A percentile compares a stretch with the other conserved stretches of the same genome.
phyloP scores from a whole-genome alignment of 768 basidiomycete species.

The Xerocomus spinulosus region DNA sequence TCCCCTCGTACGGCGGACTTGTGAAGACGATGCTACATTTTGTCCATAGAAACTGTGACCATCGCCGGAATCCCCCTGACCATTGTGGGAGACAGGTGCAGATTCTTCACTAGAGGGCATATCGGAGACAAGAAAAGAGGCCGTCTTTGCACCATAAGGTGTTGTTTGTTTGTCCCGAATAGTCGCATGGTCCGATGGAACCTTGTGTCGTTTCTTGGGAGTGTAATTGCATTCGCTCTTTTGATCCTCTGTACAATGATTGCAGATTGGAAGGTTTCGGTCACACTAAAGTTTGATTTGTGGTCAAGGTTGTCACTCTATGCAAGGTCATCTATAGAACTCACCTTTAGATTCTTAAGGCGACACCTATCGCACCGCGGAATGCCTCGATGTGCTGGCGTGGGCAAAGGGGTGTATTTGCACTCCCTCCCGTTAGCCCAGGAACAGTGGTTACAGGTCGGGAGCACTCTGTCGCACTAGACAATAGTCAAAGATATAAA shows the following conservation, averaged over 20 bases:
- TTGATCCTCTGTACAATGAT: constrained; percentile 53
- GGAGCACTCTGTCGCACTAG: constrained; percentile 68
- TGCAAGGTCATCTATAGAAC: constrained; percentile 10
- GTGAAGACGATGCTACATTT: constrained; percentile 39
- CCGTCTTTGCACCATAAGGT: constrained; percentile 44
- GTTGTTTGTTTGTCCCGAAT: constrained; percentile 34
- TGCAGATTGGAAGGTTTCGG: constrained; percentile 66
- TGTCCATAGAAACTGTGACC: constrained; percentile 45
- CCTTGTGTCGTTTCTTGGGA: constrained; percentile 63
- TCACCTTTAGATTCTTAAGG: constrained; percentile 59
- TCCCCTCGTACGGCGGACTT: constrained; percentile 20
- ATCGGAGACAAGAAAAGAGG: constrained; percentile 46
- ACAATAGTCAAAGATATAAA: constrained; percentile 13
- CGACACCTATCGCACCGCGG: constrained; percentile 72
- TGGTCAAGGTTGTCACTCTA: background rate
- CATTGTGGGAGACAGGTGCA: constrained; percentile 8
- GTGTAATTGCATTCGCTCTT: constrained; percentile 66
- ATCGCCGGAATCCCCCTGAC: constrained; percentile 26
- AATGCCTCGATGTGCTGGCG: constrained; percentile 71
- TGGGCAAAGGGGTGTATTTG: constrained; percentile 69
- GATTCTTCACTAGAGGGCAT: constrained; percentile 32
- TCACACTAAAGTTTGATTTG: constrained; percentile 48
- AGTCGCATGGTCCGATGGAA: constrained; percentile 39
- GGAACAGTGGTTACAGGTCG: constrained; percentile 67
- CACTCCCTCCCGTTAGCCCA: constrained; percentile 63